Conservation (phyloP, 768 basidiomycete species). For the Mycena filopes region DNA sequence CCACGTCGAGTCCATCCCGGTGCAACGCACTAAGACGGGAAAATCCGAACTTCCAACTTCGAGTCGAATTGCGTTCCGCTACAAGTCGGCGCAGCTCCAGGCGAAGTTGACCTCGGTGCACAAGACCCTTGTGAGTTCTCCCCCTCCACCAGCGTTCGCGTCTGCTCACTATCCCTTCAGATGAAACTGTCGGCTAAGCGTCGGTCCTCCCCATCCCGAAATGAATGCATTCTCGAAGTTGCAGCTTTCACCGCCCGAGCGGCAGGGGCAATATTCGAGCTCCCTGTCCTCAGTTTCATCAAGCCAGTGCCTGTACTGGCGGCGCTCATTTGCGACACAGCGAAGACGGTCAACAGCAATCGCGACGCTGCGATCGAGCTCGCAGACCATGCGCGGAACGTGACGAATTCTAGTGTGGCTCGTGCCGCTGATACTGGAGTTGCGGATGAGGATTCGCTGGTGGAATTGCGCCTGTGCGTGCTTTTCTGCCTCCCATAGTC, state of each 20-base stretch:
- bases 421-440: background rate
- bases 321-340: constrained; percentile 8
- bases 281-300: background rate
- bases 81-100: background rate
- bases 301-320: background rate
- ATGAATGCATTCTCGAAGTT: background rate
- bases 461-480: background rate
- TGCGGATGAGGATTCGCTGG: background rate
- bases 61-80: too few species aligned
- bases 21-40: background rate
- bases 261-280: background rate
- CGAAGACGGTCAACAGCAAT: constrained; percentile 8
- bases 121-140: background rate
- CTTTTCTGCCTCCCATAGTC: too few species aligned
- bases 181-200: background rate
- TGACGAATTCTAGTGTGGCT: background rate
- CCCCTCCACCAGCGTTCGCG: background rate
- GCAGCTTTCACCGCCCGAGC: background rate
- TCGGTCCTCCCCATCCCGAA: background rate
- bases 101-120: background rate
- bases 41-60: background rate
- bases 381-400: background rate
- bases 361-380: background rate
- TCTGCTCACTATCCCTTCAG: background rate
- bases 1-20: background rate